Evolutionary conservation across 495 filamentous ascomycete species (phyloP), one percentile per base, ranked within the genome.

Genomic region (Amniculicola lignicola): DNA sequence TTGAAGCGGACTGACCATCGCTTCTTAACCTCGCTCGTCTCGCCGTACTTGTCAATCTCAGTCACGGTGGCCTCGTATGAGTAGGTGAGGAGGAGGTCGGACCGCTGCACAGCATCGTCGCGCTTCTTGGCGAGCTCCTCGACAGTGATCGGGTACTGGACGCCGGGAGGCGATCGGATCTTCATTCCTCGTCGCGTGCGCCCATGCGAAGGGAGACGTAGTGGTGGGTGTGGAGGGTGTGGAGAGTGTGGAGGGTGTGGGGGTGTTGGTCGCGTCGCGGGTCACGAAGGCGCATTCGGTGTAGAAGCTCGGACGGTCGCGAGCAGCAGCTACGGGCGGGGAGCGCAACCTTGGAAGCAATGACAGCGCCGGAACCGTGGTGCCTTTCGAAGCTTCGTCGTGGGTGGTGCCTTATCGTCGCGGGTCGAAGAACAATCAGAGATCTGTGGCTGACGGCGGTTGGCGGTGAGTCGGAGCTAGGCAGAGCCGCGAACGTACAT

Each of bases 131-230:
- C 82, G 57, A 97, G 77, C 70, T 88, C 84, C 63, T 83, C 89
- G 71, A 99, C 86, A 64, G 89, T 96, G 75, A 97, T 91, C 56
- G 93, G 93, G 72, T 96, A 99, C 70, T 88, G 88, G 44, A 97
- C 79, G 51, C 75, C 73, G 66, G 66, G 67, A 61, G 82, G 81
- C 50, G 84, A 74, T 57, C 39, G 22, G 49, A 79, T 59, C 67
- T 68, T 67, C 75, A 77, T 79, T 25, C 57, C 57, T 57, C 24
- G 36, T 23, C 41, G 51, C 42, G 49, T 54, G 46, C 25, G 52
- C 62, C 46, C 62, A 58, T 57, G 56, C 54, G 54, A 49, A 16
- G 33, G 4, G 56, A 21, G 33, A 42, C 25, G 52, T 42, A 19
- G 40, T 24, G 40, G 40, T 44, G 41, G 59, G 22, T 29, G 15